Conservation (phyloP, 305 asterid genomes). For the Caryopteris hybrid region DNA sequence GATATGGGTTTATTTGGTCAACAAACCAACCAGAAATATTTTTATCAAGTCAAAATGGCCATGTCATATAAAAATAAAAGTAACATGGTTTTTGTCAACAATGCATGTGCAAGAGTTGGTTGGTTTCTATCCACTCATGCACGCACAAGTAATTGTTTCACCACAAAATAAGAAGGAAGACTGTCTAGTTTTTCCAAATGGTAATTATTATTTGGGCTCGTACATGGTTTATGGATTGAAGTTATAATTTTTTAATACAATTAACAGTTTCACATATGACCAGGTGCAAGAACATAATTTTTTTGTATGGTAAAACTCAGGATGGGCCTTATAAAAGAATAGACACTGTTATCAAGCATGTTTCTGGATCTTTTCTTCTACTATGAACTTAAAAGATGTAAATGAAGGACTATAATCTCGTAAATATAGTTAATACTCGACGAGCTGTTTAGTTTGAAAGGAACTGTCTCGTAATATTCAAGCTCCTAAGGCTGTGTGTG, state of each 20-base stretch:
- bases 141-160: slow-evolving; percentile 17
- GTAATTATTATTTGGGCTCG: not conserved
- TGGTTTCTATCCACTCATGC: slow-evolving; percentile 24
- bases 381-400: not conserved
- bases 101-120: slow-evolving; percentile 47
- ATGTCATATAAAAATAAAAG: slow-evolving; percentile 31
- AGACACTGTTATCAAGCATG: not conserved
- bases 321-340: too few relatives aligned
- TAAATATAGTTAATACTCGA: not conserved
- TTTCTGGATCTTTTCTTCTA: not conserved
- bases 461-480: not conserved
- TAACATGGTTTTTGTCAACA: slow-evolving; percentile 62
- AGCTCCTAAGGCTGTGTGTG: not conserved
- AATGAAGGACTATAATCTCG: not conserved
- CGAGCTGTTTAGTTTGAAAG: too few relatives aligned
- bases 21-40: slow-evolving; percentile 32
- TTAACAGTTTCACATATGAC: not conserved
- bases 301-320: too few relatives aligned
- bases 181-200: not conserved
- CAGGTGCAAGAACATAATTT: not conserved
- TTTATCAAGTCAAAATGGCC: slow-evolving; percentile 44
- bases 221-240: not conserved
- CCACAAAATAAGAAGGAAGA: not conserved
- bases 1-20: slow-evolving; percentile 42
- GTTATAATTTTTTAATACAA: not conserved